Conservation (phyloP, 2,329 filamentous ascomycete genomes). For the Pleomassaria siparia region DNA sequence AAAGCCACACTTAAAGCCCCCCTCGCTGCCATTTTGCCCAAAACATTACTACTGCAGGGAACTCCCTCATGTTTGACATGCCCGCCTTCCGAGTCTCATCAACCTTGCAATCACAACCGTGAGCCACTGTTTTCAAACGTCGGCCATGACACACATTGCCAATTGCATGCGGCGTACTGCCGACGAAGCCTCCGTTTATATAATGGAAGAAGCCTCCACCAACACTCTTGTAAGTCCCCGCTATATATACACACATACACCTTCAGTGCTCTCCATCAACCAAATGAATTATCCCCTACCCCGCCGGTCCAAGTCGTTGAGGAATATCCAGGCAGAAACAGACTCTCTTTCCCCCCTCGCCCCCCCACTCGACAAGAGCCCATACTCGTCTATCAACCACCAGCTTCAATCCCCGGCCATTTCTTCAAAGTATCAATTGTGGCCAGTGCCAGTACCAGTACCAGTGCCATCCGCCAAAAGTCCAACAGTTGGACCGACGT, state of each 20-base stretch:
- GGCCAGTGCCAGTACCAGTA: constrained; percentile 37
- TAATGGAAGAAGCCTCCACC: constrained; percentile 40
- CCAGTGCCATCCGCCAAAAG: constrained; percentile 25
- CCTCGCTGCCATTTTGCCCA: constrained; percentile 33
- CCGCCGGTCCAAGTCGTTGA: constrained; percentile 39
- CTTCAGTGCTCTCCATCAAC: constrained; percentile 16
- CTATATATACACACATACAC: too few species aligned
- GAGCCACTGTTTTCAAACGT: constrained; percentile 40
- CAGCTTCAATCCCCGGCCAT: constrained; percentile 22
- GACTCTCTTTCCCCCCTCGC: constrained; percentile 21
- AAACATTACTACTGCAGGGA: constrained; percentile 38
- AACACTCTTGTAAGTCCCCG: constrained; percentile 32
- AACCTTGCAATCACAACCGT: constrained; percentile 40
- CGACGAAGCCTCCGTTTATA: constrained; percentile 39
- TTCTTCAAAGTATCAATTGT: constrained; percentile 39
- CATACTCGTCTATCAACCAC: constrained; percentile 29
- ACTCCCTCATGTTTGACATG: constrained; percentile 45
- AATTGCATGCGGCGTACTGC: constrained; percentile 43
- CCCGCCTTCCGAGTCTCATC: constrained; percentile 43
- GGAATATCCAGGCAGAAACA: constrained; percentile 31
- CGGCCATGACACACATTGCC: constrained; percentile 47
- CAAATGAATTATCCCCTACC: constrained; percentile 36
- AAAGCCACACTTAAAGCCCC: constrained; percentile 42
- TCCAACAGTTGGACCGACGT: constrained; percentile 23
- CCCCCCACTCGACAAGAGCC: constrained; percentile 27